Conservation (phyloP, 371 early-diverging fungal genomes). For the Parasitella parasitica region DNA sequence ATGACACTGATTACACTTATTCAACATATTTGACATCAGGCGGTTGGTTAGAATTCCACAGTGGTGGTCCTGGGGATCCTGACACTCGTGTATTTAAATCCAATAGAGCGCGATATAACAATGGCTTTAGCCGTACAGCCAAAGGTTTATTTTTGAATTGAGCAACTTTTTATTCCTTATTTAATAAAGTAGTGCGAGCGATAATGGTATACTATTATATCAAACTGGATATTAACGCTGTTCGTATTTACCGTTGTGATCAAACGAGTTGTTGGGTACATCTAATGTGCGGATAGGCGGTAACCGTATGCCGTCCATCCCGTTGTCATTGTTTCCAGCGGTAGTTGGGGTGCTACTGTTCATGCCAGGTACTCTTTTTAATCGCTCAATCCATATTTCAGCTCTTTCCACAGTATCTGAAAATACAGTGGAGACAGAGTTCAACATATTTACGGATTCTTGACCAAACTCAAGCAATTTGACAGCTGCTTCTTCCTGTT, state of each 20-base stretch:
- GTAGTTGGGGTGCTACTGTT: neutral
- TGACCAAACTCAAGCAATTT: slow-evolving; percentile 65
- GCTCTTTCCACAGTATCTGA: slow-evolving; percentile 76
- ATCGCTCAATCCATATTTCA: slow-evolving; percentile 70
- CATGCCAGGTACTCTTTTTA: slow-evolving; percentile 40
- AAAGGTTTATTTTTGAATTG: neutral
- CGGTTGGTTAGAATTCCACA: slow-evolving; percentile 1
- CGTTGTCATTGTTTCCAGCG: neutral
- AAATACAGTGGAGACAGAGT: slow-evolving; percentile 74
- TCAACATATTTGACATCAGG: neutral
- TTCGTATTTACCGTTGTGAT: slow-evolving; percentile 5
- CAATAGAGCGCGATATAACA: neutral
- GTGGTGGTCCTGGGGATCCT: neutral
- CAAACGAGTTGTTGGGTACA: slow-evolving; percentile 9
- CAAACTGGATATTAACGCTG: neutral
- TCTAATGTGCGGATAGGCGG: slow-evolving; percentile 34
- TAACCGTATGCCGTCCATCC: slow-evolving; percentile 20
- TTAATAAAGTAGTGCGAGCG: neutral
- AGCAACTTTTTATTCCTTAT: neutral
- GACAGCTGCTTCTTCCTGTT: slow-evolving; percentile 36
- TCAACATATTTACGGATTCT: slow-evolving; percentile 82
- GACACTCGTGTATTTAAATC: neutral
- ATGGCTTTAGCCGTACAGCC: neutral
- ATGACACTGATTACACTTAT: neutral
- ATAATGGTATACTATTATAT: neutral